phyloP scores from a whole-genome alignment of 345 rosid species.

The Brassica napus region Da-Ae NC_063441.1:816501-817000 shows the following conservation, averaged over 20 bases:
- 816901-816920: not conserved
- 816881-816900: not conserved
- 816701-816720: not conserved
- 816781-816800: constrained; percentile 41
- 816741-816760: constrained; percentile 21
- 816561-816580: no score
- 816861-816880: not conserved
- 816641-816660: no score
- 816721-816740: constrained; percentile 8
- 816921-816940: not conserved
- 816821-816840: not conserved
- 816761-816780: constrained; percentile 35
- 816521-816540: no score
- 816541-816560: no score
- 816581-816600: no score
- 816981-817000: not conserved
- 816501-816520: no score
- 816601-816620: no score
- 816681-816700: no score
- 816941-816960: not conserved
- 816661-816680: no score
- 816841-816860: not conserved
- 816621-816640: no score
- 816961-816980: not conserved
- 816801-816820: constrained; percentile 30